Evolutionary conservation across 2,329 filamentous ascomycete species (phyloP), one percentile per base, ranked within the genome.

Genomic region (Fusarium liriodendri): DNA sequence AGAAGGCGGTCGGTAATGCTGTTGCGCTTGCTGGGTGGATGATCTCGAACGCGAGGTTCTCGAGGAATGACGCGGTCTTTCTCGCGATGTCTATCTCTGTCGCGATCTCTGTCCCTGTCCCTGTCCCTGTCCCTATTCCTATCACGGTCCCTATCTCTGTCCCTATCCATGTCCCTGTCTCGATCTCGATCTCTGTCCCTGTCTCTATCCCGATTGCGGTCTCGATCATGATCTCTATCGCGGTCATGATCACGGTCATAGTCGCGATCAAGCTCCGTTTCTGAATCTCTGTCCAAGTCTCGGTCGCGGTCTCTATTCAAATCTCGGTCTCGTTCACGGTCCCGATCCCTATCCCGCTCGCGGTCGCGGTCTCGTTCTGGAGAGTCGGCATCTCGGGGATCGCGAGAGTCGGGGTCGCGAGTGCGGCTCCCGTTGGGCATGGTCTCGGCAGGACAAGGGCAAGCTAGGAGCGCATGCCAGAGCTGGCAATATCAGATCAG

Each of bases 1-100:
- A 80, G 78, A 7, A 85, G 77, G 47, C 84, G 82, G 55, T 82
- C 81, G 40, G 84, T 83, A 66, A 85, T 82, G 78, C 83, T 85
- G 62, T 82, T 81, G 42, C 84, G 80, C 76, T 83, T 84, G 72
- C 72, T 81, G 47, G 80, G 74, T 33, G 80, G 77, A 40, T 77
- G 66, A 1, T 76, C 69, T 62, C 69, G 71, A 22, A 76, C 75
- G 25, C 71, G 66, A 32, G 71, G 57, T 40, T 64, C 62, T 5
- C 72, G 72, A 20, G 50, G 50, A 7, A 54, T 54, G 50, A 29
- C 27, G 18, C 50, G 50, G 11, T 71, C 63, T 47, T 72, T 76
- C 4, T 80, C 78, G 35, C 79, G 75, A 27, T 78, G 73, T 63
- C 71, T 71, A 59, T 77, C 70, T 66, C 75, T 73, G 40, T 77